These are phyloP conservation scores for Mycosarcoma mackinlayi DNA, from an alignment of 1,284 basidiomycete genomes.

Conservation along the genomic window DNA sequence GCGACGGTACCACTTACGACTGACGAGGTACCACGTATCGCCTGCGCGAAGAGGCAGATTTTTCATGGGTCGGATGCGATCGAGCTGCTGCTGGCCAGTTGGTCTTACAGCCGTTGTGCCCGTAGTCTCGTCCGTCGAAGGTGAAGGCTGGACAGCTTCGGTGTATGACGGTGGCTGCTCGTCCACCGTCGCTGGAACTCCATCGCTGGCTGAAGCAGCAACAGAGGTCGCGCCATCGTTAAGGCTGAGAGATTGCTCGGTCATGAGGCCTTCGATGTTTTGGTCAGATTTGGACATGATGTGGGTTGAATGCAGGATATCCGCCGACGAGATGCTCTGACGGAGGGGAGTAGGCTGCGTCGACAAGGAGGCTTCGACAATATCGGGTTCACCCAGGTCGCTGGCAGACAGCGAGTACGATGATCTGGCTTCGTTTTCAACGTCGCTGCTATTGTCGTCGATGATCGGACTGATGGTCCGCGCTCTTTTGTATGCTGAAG, in stretches of 20 bases:
- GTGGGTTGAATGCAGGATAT: constrained; percentile 4
- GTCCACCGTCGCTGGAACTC: background rate
- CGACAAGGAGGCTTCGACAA: background rate
- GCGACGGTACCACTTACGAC: constrained; percentile 77
- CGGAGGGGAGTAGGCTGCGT: constrained; percentile 39
- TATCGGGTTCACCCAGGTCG: constrained; percentile 38
- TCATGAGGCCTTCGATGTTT: constrained; percentile 49
- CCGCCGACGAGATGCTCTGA: constrained; percentile 37
- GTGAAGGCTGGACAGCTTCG: constrained; percentile 12
- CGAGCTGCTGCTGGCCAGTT: constrained; percentile 38
- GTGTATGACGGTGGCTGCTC: constrained; percentile 39
- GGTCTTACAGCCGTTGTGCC: constrained; percentile 8
- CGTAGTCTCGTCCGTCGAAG: background rate
- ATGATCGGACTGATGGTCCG: constrained; percentile 48
- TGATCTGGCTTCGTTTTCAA: constrained; percentile 31
- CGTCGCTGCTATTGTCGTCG: constrained; percentile 52
- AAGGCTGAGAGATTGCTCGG: constrained; percentile 42
- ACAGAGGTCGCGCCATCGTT: constrained; percentile 19
- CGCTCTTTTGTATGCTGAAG: constrained; percentile 38
- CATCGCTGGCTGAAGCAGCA: background rate
- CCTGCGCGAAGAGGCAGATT: constrained; percentile 72
- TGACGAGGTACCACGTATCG: constrained; percentile 82
- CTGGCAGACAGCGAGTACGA: constrained; percentile 33
- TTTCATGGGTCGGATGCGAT: constrained; percentile 41
- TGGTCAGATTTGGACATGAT: constrained; percentile 32